Percentiles rank a stretch among this genome's conserved stretches.
Conservation (phyloP, 495 filamentous ascomycete genomes). For the Penicillium alfredii region DNA sequence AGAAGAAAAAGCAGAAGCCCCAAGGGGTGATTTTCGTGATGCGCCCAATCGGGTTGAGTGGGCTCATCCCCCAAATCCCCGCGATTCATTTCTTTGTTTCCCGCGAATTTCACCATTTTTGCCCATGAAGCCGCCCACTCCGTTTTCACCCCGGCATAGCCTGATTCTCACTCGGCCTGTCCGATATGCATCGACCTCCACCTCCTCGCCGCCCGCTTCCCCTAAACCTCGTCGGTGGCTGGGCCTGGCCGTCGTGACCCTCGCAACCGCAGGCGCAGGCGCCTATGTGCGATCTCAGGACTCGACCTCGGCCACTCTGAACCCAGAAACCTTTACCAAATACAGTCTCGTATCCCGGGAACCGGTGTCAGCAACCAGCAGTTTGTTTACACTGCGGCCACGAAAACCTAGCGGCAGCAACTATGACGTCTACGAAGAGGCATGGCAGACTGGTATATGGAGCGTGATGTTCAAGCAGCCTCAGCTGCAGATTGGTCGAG, state of each 20-base stretch:
- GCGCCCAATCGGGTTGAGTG: slow-evolving; percentile 23
- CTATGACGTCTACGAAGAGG: slow-evolving; percentile 40
- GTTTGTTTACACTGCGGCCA: slow-evolving; percentile 65
- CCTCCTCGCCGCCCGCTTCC: slow-evolving; percentile 15
- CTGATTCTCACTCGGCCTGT: slow-evolving; percentile 11
- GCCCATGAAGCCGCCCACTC: slow-evolving; percentile 27
- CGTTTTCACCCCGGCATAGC: too few relatives aligned
- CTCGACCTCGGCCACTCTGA: slow-evolving; percentile 24
- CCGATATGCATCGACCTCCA: slow-evolving; percentile 20
- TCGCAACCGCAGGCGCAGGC: slow-evolving; percentile 32
- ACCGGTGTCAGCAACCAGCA: slow-evolving; percentile 65
- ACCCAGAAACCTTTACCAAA: slow-evolving; percentile 57
- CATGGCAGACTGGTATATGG: slow-evolving; percentile 63
- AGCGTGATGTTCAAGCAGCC: slow-evolving; percentile 92
- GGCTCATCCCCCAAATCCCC: slow-evolving; percentile 11
- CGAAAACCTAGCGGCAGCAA: slow-evolving; percentile 33
- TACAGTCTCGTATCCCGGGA: slow-evolving; percentile 62
- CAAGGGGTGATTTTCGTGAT: slow-evolving; percentile 15
- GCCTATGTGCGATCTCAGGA: slow-evolving; percentile 31
- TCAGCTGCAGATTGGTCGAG: slow-evolving; percentile 77
- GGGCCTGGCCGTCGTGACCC: slow-evolving; percentile 29
- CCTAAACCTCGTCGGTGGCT: slow-evolving; percentile 32
- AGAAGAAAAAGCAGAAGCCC: slow-evolving; percentile 4
- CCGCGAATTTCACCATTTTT: neutral
- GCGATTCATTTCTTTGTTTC: slow-evolving; percentile 10